Percentiles rank a stretch among this genome's conserved stretches.
Evolutionary conservation across 441 rosid species (phyloP).

Genomic region (Populus tomentosa): DNA sequence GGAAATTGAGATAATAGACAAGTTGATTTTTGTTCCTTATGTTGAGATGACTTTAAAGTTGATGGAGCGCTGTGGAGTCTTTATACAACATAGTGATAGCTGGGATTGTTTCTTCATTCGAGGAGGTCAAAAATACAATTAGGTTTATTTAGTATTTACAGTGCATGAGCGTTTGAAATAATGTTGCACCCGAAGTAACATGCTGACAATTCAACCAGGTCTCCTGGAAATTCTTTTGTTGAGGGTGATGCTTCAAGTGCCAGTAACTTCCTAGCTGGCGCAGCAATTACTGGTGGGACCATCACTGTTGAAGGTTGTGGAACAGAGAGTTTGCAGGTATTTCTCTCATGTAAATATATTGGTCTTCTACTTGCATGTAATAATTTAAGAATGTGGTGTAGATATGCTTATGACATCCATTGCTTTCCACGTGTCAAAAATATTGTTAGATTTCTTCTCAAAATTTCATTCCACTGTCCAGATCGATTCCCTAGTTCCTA

Average conservation of each 20-base stretch:
- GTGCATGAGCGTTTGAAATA: conserved; percentile 7
- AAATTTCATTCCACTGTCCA: neutral
- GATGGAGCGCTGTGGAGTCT: conserved; percentile 88
- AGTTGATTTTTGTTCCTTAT: conserved; percentile 84
- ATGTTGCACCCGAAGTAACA: conserved; percentile 10
- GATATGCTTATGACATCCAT: neutral
- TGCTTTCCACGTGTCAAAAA: conserved; percentile 1
- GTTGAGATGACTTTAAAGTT: conserved; percentile 95
- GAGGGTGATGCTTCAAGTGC: conserved; percentile 99
- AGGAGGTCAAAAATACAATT: conserved; percentile 95
- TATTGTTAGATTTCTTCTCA: neutral
- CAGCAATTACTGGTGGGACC: conserved; percentile 94
- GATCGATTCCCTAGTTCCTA: neutral
- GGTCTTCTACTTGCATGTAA: neutral
- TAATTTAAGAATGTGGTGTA: neutral
- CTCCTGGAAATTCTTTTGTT: conserved; percentile 85
- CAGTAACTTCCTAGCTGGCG: conserved; percentile 96
- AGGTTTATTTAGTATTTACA: conserved; percentile 20
- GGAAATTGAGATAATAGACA: conserved; percentile 87
- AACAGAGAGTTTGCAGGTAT: conserved; percentile 90
- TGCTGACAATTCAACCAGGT: conserved; percentile 42
- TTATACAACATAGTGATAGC: conserved; percentile 58
- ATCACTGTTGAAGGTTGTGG: conserved; percentile 98
- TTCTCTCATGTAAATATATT: neutral
- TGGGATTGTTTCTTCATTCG: conserved; percentile 84